A percentile compares a stretch with the other conserved stretches of the same genome.
Evolutionary conservation across 345 rosid genomes (phyloP).

Genomic region (Anastatica hierochuntica): DNA sequence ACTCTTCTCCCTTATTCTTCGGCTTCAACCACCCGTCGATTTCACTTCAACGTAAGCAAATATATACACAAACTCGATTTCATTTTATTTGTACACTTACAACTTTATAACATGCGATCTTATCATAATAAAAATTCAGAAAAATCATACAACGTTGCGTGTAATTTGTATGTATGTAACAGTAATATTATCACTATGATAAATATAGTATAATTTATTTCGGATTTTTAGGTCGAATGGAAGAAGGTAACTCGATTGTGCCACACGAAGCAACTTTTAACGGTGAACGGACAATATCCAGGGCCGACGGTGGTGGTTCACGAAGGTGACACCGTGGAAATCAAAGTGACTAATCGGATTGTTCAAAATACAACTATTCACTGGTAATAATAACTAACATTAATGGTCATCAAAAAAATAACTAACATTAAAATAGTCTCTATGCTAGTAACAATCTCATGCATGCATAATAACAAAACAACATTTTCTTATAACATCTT

Average conservation of each 20-base stretch:
- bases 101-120: background rate
- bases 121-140: too few relatives aligned
- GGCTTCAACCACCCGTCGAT: slow-evolving; percentile 28
- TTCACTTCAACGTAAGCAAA: slow-evolving; percentile 36
- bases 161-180: background rate
- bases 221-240: slow-evolving; percentile 37
- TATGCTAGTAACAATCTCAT: too few relatives aligned
- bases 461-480: slow-evolving; percentile 8
- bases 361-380: slow-evolving; percentile 45
- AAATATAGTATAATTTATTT: background rate
- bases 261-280: slow-evolving; percentile 43
- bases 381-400: slow-evolving; percentile 35
- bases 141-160: background rate
- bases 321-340: slow-evolving; percentile 58
- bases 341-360: slow-evolving; percentile 45
- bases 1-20: slow-evolving; percentile 19
- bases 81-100: background rate
- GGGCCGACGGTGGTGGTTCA: slow-evolving; percentile 54
- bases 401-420: too few relatives aligned
- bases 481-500: background rate
- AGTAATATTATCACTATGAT: background rate
- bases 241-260: slow-evolving; percentile 47
- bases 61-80: background rate
- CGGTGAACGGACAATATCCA: slow-evolving; percentile 58
- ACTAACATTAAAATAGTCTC: too few relatives aligned